Evolutionary conservation across 768 basidiomycete genomes (phyloP).

Genomic region (Hortiboletus flavorubellus): DNA sequence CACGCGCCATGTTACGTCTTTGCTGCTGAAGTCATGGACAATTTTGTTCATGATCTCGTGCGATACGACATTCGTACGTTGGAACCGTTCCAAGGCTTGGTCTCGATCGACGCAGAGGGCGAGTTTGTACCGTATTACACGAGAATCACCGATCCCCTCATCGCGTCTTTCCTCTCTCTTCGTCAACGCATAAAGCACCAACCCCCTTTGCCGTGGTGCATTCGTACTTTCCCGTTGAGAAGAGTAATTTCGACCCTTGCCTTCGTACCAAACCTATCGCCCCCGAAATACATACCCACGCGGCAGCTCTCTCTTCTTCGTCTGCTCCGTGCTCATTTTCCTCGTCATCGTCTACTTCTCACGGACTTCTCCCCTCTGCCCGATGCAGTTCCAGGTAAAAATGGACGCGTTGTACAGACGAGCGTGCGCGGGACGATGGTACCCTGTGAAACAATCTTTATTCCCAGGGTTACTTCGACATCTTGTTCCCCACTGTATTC

Average conservation of each 20-base stretch:
- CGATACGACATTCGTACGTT: slow-evolving; percentile 82
- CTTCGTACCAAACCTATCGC: slow-evolving; percentile 85
- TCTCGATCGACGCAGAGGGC: slow-evolving; percentile 73
- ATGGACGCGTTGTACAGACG: slow-evolving; percentile 95
- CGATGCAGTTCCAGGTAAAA: slow-evolving; percentile 63
- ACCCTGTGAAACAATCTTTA: slow-evolving; percentile 85
- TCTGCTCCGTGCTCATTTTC: slow-evolving; percentile 79
- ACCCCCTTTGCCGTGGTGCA: slow-evolving; percentile 56
- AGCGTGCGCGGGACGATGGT: slow-evolving; percentile 81
- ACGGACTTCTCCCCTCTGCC: slow-evolving; percentile 91
- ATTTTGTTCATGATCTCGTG: slow-evolving; percentile 94
- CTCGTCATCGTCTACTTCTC: slow-evolving; percentile 89
- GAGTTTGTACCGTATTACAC: slow-evolving; percentile 85
- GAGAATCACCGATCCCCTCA: slow-evolving; percentile 80
- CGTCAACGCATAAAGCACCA: slow-evolving; percentile 57
- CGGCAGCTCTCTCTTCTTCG: slow-evolving; percentile 82
- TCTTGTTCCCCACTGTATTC: slow-evolving; percentile 97
- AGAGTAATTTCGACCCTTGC: slow-evolving; percentile 69
- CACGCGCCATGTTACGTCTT: slow-evolving; percentile 88
- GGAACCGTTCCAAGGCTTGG: slow-evolving; percentile 78
- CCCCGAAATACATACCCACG: slow-evolving; percentile 90
- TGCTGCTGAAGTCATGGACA: slow-evolving; percentile 97
- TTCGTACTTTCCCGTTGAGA: slow-evolving; percentile 54
- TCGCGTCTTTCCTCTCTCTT: slow-evolving; percentile 71
- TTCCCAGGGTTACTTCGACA: slow-evolving; percentile 96